Conservation (phyloP, 345 rosid genomes). For the Eucalyptus erythrocorys region DNA sequence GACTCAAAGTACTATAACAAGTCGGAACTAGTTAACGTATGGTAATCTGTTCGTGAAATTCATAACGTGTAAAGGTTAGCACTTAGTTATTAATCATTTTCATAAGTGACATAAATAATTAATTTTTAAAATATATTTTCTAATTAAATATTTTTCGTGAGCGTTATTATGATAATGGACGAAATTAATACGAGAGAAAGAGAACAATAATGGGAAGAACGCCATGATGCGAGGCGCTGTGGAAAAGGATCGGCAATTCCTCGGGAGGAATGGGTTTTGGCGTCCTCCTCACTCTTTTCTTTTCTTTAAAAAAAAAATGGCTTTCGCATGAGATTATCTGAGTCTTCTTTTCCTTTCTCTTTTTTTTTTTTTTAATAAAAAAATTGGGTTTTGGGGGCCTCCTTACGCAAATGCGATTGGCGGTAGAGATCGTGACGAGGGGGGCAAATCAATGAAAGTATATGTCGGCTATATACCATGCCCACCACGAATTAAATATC, state of each 20-base stretch:
- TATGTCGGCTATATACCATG: conserved; percentile 29
- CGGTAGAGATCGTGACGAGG: background rate
- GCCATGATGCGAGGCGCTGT: background rate
- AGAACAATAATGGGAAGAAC: background rate
- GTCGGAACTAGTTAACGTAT: background rate
- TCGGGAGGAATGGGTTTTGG: background rate
- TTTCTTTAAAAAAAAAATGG: no score
- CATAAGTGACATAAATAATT: background rate
- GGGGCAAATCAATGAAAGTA: conserved; percentile 2
- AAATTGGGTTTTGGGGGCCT: background rate
- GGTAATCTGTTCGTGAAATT: background rate
- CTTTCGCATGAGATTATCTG: background rate
- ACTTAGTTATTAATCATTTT: background rate
- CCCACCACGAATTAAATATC: background rate
- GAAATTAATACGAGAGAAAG: background rate
- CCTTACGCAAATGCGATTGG: background rate
- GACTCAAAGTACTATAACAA: no score
- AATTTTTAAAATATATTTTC: no score
- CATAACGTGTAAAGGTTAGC: background rate
- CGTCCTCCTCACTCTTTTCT: no score
- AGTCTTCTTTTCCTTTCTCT: background rate
- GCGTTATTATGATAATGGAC: background rate
- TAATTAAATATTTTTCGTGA: no score
- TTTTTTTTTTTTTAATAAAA: no score
- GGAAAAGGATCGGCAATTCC: background rate